phyloP scores from a whole-genome alignment of 78 protist species.

The Dictyostelium brefeldianum region DNA sequence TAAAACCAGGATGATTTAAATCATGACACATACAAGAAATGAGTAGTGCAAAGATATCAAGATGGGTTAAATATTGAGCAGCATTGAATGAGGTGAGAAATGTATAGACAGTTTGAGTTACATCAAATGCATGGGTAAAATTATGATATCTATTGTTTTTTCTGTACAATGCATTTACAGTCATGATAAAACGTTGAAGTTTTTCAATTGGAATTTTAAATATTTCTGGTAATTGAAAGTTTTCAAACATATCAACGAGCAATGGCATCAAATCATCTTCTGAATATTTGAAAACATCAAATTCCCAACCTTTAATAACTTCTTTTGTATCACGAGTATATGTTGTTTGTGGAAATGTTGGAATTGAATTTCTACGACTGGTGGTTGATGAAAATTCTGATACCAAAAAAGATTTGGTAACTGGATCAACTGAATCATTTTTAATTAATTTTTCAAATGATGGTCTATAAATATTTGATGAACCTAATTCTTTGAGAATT shows the following conservation, averaged over 20 bases:
- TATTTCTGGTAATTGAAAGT: conserved; percentile 54
- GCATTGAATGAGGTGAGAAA: conserved; percentile 64
- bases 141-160: conserved; percentile 89
- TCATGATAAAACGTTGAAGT: conserved; percentile 72
- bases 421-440: conserved; percentile 69
- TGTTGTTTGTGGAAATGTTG: conserved; percentile 68
- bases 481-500: conserved; percentile 49
- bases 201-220: conserved; percentile 84
- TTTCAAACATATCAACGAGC: conserved; percentile 82
- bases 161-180: conserved; percentile 55
- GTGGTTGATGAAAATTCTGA: conserved; percentile 43
- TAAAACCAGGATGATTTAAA: conserved; percentile 93
- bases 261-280: conserved; percentile 81
- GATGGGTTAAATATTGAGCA: conserved; percentile 61
- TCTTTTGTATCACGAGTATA: conserved; percentile 62
- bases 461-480: conserved; percentile 72
- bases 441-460: conserved; percentile 70
- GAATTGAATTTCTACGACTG: conserved; percentile 60
- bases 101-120: conserved; percentile 80
- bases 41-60: conserved; percentile 86
- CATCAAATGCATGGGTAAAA: conserved; percentile 93
- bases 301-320: conserved; percentile 69
- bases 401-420: conserved; percentile 60
- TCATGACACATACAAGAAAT: conserved; percentile 91
- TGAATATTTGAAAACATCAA: conserved; percentile 69